Percentiles rank a stretch among this genome's conserved stretches.
These are phyloP conservation scores for Phytophthora sansomeana DNA, from an alignment of 352 stramenopile genomes.

Conservation along the genomic window DNA sequence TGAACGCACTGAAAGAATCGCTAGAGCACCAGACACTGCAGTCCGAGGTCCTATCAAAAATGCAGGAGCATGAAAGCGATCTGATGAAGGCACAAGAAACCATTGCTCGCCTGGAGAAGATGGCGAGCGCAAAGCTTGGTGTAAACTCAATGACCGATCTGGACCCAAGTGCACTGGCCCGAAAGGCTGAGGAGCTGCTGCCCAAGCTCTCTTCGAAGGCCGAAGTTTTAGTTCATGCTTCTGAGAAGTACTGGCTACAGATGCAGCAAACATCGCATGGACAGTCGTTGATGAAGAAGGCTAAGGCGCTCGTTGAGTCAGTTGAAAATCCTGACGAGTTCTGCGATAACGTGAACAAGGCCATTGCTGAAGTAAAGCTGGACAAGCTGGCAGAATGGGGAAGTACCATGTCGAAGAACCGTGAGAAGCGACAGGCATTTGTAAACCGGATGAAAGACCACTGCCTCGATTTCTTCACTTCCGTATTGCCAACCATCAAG, in stretches of 20 bases:
- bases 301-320: constrained; percentile 73
- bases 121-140: constrained; percentile 67
- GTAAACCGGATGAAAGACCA: constrained; percentile 85
- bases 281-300: constrained; percentile 70
- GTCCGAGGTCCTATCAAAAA: constrained; percentile 50
- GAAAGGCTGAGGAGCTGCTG: constrained; percentile 72
- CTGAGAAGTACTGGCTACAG: constrained; percentile 73
- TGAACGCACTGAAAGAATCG: constrained; percentile 49
- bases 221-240: constrained; percentile 61
- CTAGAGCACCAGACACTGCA: constrained; percentile 54
- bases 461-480: constrained; percentile 89
- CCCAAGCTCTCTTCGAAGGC: constrained; percentile 65
- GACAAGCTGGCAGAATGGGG: constrained; percentile 78
- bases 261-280: constrained; percentile 79
- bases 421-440: constrained; percentile 79
- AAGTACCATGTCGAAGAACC: constrained; percentile 62
- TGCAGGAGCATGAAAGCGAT: constrained; percentile 70
- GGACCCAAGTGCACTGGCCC: constrained; percentile 60
- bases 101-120: constrained; percentile 60
- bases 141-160: constrained; percentile 65
- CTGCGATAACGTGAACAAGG: constrained; percentile 75
- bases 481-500: constrained; percentile 84
- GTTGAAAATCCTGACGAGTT: constrained; percentile 81
- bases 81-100: constrained; percentile 65
- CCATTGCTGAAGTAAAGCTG: constrained; percentile 71